phyloP scores from a whole-genome alignment of 352 stramenopile genomes.

The Nothophytophthora sp. region DNA sequence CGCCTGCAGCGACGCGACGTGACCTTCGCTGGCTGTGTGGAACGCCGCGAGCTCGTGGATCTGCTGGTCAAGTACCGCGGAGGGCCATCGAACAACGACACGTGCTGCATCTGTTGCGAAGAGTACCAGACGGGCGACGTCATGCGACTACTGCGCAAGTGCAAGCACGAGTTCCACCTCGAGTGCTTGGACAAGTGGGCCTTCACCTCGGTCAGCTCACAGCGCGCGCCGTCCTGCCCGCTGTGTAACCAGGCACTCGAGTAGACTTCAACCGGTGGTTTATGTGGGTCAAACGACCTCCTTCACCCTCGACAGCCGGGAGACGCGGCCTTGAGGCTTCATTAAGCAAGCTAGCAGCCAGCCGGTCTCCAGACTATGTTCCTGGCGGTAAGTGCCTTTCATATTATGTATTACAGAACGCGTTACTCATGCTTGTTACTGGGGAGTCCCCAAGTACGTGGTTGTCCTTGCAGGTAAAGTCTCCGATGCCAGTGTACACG shows the following conservation, averaged over 20 bases:
- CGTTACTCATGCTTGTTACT: no score
- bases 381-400: no score
- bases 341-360: no score
- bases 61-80: slow-evolving; percentile 74
- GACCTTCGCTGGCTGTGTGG: slow-evolving; percentile 56
- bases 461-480: no score
- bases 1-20: slow-evolving; percentile 71
- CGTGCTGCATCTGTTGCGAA: slow-evolving; percentile 88
- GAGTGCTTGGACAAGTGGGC: slow-evolving; percentile 90
- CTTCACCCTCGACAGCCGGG: no score
- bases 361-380: no score
- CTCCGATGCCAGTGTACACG: no score
- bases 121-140: slow-evolving; percentile 81
- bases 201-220: slow-evolving; percentile 72
- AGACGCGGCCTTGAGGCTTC: no score
- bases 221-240: slow-evolving; percentile 71
- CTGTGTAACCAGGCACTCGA: slow-evolving; percentile 84
- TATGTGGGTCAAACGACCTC: background rate
- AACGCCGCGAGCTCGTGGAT: slow-evolving; percentile 72
- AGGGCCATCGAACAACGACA: slow-evolving; percentile 82
- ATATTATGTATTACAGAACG: no score
- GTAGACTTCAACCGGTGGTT: slow-evolving; percentile 16
- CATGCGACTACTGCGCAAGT: slow-evolving; percentile 76
- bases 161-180: slow-evolving; percentile 89
- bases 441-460: no score